phyloP scores from a whole-genome alignment of 352 stramenopile genomes.

The Phytophthora constricta region DNA sequence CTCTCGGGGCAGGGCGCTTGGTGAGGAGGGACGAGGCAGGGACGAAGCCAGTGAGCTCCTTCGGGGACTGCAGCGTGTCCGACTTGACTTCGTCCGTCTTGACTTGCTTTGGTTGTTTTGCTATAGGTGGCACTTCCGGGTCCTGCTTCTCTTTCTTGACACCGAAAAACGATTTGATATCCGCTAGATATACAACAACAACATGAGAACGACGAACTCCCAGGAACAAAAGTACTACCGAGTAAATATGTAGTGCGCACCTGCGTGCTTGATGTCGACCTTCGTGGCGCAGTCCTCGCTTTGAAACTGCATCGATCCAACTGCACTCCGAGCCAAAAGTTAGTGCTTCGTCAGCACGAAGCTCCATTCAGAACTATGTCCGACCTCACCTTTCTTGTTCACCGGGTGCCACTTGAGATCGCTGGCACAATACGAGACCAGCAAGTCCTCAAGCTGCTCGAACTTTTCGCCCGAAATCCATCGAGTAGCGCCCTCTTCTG shows the following conservation, averaged over 20 bases:
- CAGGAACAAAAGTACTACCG: not conserved
- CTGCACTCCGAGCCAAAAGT: constrained; percentile 35
- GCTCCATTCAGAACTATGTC: not conserved
- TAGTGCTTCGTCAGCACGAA: not conserved
- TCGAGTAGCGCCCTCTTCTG: constrained; percentile 54
- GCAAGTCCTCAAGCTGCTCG: constrained; percentile 54
- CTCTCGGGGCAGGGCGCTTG: too few relatives aligned
- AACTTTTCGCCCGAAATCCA: constrained; percentile 80
- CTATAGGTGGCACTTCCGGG: too few relatives aligned
- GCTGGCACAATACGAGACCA: constrained; percentile 51
- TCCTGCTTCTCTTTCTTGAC: constrained; percentile 47
- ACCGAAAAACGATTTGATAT: constrained; percentile 78
- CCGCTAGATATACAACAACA: constrained; percentile 32
- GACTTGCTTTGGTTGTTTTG: too few relatives aligned
- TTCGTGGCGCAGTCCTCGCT: constrained; percentile 77
- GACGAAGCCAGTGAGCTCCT: too few relatives aligned
- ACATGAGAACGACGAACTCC: not conserved
- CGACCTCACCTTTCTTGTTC: constrained; percentile 65
- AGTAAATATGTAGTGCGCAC: constrained; percentile 27
- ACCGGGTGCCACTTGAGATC: constrained; percentile 84
- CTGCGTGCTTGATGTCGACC: constrained; percentile 78
- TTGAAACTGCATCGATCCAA: constrained; percentile 80
- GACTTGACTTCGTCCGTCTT: too few relatives aligned
- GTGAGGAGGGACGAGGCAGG: too few relatives aligned
- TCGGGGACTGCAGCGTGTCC: too few relatives aligned